Conservation (phyloP, 2,329 filamentous ascomycete genomes). For the Penicillium sp. region DNA sequence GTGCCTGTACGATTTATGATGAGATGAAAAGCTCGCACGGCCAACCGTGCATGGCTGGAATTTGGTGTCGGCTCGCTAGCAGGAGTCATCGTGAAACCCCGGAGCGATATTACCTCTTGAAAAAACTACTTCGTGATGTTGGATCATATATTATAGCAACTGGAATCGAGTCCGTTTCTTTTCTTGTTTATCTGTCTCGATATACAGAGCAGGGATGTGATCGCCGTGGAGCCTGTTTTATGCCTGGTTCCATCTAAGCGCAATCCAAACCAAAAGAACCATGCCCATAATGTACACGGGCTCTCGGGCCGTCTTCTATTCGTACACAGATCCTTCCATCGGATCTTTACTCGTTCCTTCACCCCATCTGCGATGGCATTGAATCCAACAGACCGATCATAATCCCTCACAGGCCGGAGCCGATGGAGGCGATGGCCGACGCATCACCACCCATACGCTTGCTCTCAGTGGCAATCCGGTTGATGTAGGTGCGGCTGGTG, state of each 20-base stretch:
- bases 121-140: slow-evolving; percentile 15
- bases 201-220: slow-evolving; percentile 15
- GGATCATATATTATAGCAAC: slow-evolving; percentile 23
- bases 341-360: slow-evolving; percentile 5
- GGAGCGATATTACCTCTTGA: slow-evolving; percentile 15
- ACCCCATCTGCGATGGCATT: slow-evolving; percentile 4
- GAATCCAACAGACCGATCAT: background rate
- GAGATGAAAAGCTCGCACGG: slow-evolving; percentile 28
- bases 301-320: slow-evolving; percentile 24
- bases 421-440: slow-evolving; percentile 17
- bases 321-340: slow-evolving; percentile 18
- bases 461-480: slow-evolving; percentile 55
- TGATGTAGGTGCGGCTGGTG: slow-evolving; percentile 66
- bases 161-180: slow-evolving; percentile 20
- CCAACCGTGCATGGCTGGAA: slow-evolving; percentile 15
- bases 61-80: slow-evolving; percentile 15
- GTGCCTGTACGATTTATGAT: slow-evolving; percentile 33
- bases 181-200: slow-evolving; percentile 14
- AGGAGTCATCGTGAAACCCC: slow-evolving; percentile 19
- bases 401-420: slow-evolving; percentile 8
- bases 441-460: slow-evolving; percentile 46
- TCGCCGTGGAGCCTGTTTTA: slow-evolving; percentile 11
- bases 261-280: slow-evolving; percentile 12
- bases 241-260: slow-evolving; percentile 1
- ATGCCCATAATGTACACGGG: slow-evolving; percentile 27